phyloP scores from a whole-genome alignment of 83 land plant genomes.

The Picea abies region DNA sequence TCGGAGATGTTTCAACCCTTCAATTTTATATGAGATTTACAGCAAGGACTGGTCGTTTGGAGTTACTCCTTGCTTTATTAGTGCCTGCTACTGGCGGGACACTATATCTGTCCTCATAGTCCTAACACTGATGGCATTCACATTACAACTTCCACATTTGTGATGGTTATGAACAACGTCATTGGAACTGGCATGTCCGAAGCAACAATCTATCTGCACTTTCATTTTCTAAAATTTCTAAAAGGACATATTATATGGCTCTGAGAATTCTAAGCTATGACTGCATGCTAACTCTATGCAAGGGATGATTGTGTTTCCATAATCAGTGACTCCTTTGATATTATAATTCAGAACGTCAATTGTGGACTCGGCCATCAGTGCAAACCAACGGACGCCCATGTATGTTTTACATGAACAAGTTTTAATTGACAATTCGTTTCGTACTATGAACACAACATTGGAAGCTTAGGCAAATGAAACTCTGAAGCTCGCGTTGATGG shows the following conservation, averaged over 20 bases:
- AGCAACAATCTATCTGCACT: neutral
- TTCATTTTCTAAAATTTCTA: neutral
- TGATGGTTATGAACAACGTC: constrained; percentile 4
- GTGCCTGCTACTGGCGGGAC: too few species aligned
- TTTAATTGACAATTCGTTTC: neutral
- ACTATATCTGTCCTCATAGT: constrained; percentile 27
- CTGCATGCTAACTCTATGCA: neutral
- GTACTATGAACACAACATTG: constrained; percentile 34
- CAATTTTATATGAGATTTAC: too few species aligned
- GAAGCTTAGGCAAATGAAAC: constrained; percentile 46
- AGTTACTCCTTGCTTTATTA: too few species aligned
- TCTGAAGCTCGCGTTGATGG: constrained; percentile 31
- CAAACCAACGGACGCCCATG: neutral
- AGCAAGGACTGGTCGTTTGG: too few species aligned
- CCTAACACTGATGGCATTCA: constrained; percentile 77
- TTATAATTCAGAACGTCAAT: constrained; percentile 19
- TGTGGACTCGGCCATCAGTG: constrained; percentile 61
- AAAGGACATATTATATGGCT: too few species aligned
- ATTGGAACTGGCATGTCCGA: constrained; percentile 28
- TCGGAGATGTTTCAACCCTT: too few species aligned
- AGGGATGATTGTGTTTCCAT: constrained; percentile 62
- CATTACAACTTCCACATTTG: constrained; percentile 14
- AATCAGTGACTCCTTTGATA: constrained; percentile 21
- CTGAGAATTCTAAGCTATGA: too few species aligned
- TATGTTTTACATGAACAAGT: neutral